Percentiles rank a stretch among this genome's conserved stretches.
These are phyloP conservation scores for Guillardia theta DNA, from an alignment of 78 protist species.

Conservation along the genomic window DNA sequence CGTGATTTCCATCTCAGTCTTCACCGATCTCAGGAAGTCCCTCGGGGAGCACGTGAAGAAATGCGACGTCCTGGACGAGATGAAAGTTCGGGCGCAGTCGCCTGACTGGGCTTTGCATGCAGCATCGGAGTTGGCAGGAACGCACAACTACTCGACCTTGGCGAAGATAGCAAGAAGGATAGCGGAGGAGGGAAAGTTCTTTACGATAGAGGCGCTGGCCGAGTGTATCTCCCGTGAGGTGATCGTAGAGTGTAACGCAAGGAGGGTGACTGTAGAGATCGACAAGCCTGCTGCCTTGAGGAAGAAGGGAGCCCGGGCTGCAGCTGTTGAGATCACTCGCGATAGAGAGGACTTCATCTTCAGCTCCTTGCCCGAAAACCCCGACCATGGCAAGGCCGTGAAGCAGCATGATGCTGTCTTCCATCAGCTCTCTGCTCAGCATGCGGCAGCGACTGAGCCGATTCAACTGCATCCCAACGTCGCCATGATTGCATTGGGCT, in stretches of 20 bases:
- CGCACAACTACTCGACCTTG: constrained; percentile 2
- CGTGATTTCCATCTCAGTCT: not conserved
- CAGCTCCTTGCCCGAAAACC: not conserved
- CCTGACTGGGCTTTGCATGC: not conserved
- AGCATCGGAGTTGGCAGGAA: not conserved
- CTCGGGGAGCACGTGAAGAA: not conserved
- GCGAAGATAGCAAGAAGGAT: not conserved
- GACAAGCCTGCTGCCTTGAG: not conserved
- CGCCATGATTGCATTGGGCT: constrained; percentile 7
- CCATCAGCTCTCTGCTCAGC: not conserved
- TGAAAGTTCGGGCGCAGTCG: not conserved
- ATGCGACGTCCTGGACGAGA: not conserved
- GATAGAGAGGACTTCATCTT: not conserved
- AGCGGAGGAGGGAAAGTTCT: not conserved
- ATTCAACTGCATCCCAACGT: not conserved
- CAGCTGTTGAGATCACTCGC: not conserved
- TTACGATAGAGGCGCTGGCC: constrained; percentile 22
- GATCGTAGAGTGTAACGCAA: not conserved
- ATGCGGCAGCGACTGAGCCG: not conserved
- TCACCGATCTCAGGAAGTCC: not conserved
- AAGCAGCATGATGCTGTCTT: no score
- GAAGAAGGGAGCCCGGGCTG: constrained; percentile 6
- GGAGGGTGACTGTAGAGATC: not conserved
- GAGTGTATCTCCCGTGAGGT: not conserved
- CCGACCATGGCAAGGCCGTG: no score